Percentiles rank a stretch among this genome's conserved stretches.
Evolutionary conservation across 2,329 filamentous ascomycete genomes (phyloP).

Genomic region (Monosporascus cannonballus): DNA sequence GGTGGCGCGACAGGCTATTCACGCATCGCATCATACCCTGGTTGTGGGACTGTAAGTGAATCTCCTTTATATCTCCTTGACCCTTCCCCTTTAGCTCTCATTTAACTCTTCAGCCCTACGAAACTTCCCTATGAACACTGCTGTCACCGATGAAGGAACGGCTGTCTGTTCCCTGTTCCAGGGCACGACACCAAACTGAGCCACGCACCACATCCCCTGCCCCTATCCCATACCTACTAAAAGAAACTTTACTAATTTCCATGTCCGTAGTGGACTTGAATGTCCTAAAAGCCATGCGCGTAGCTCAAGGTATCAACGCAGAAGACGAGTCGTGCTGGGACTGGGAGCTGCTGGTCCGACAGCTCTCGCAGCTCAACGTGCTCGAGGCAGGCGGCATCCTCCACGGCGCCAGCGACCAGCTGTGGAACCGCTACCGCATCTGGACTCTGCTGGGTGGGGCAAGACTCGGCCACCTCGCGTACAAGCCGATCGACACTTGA

Average conservation of each 20-base stretch:
- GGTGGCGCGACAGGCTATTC: constrained; percentile 14
- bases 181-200: no score
- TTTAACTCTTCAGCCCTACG: background rate
- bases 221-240: no score
- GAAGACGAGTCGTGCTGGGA: constrained; percentile 8
- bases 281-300: background rate
- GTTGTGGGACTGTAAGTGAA: constrained; percentile 11
- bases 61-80: background rate
- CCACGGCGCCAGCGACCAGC: background rate
- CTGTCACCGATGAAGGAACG: no score
- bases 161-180: no score
- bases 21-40: constrained; percentile 13
- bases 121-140: no score
- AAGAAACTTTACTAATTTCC: no score
- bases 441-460: constrained; percentile 14
- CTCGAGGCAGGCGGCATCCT: constrained; percentile 5
- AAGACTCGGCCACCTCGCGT: constrained; percentile 8
- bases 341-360: constrained; percentile 18
- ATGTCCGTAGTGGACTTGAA: constrained; percentile 1
- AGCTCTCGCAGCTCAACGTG: constrained; percentile 10
- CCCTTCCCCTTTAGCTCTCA: background rate
- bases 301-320: background rate
- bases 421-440: constrained; percentile 18
- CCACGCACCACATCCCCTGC: no score
- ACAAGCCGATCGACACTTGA: background rate